phyloP scores from a whole-genome alignment of 768 basidiomycete genomes.

The Sarcomyxa edulis region DNA sequence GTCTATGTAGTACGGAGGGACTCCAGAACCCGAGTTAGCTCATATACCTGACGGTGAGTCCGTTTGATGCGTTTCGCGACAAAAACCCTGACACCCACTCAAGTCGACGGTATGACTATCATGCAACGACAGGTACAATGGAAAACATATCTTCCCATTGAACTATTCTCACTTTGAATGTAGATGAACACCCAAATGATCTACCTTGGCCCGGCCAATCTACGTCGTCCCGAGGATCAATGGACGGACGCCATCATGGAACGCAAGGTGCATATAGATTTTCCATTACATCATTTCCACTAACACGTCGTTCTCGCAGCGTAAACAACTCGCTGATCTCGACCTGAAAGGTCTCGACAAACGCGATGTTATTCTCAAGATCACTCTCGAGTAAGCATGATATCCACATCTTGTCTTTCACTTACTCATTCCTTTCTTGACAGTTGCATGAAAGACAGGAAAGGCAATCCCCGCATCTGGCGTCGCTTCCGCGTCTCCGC shows the following conservation, averaged over 20 bases:
- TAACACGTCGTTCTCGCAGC: neutral
- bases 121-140: no score
- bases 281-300: neutral
- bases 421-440: neutral
- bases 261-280: constrained; percentile 18
- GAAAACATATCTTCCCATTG: no score
- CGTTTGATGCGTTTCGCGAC: no score
- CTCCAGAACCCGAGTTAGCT: no score
- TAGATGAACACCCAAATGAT: constrained; percentile 15
- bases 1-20: no score
- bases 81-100: no score
- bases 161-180: neutral
- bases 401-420: neutral
- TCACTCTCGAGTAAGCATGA: constrained; percentile 3
- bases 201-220: constrained; percentile 4
- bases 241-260: constrained; percentile 19
- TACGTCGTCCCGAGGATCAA: constrained; percentile 15
- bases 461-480: constrained; percentile 22
- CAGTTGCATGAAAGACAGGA: constrained; percentile 2
- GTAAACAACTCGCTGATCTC: neutral
- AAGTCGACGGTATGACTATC: no score
- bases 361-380: constrained; percentile 7
- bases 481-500: constrained; percentile 26
- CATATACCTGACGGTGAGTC: no score
- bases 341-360: constrained; percentile 3